phyloP scores from a whole-genome alignment of 805 yeast species.

The Lipomyces kockii region DNA sequence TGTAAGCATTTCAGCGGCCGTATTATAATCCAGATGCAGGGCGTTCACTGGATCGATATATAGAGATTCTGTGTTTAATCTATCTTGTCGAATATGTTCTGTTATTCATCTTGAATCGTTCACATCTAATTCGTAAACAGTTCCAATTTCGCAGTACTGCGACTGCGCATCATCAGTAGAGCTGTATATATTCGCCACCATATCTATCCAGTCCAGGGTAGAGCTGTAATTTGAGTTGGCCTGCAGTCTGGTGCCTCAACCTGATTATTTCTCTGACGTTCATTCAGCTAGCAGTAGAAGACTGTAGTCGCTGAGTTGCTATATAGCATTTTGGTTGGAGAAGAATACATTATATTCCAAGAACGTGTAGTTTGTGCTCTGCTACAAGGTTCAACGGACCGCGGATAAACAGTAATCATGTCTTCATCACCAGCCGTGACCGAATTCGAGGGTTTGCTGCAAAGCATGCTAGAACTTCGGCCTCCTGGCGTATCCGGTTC shows the following conservation, averaged over 20 bases:
- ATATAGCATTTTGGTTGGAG: not conserved
- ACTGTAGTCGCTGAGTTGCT: not conserved
- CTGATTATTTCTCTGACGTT: not conserved
- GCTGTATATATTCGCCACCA: not conserved
- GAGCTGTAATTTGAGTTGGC: not conserved
- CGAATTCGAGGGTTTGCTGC: slow-evolving; percentile 36
- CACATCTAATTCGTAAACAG: slow-evolving; percentile 2
- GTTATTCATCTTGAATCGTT: not conserved
- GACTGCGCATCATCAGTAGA: not conserved
- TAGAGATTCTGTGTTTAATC: not conserved
- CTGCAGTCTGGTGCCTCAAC: not conserved
- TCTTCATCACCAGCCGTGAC: slow-evolving; percentile 25
- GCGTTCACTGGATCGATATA: not conserved
- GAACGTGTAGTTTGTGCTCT: slow-evolving; percentile 1
- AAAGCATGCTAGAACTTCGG: slow-evolving; percentile 41
- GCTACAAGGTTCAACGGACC: not conserved
- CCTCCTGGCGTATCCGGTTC: slow-evolving; percentile 95
- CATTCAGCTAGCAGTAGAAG: not conserved
- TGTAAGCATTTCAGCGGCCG: not conserved
- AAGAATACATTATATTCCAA: not conserved
- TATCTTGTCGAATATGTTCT: not conserved
- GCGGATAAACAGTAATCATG: slow-evolving; percentile 12
- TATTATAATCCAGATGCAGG: not conserved
- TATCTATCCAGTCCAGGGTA: not conserved
- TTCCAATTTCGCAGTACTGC: not conserved